These are phyloP conservation scores for Starmerella bacillaris DNA, from an alignment of 805 yeast species.

Conservation along the genomic window DNA sequence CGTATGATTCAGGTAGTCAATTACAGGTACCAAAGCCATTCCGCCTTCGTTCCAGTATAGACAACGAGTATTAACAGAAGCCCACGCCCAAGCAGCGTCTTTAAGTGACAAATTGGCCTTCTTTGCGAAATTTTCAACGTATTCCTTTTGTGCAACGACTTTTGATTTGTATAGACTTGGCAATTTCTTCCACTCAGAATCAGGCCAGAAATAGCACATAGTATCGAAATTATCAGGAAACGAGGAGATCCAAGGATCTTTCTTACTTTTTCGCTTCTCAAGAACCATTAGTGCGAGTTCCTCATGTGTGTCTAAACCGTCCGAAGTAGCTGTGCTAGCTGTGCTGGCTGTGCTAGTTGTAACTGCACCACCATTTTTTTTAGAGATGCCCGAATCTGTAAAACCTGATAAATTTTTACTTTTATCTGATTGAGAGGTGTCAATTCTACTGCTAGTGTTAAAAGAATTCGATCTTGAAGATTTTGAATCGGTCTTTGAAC, in stretches of 20 bases:
- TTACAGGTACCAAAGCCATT: slow-evolving; percentile 79
- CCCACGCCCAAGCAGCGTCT: slow-evolving; percentile 46
- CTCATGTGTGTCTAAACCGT: slow-evolving; percentile 9
- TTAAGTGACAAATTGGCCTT: not conserved
- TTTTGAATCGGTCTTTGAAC: no score
- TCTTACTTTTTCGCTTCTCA: not conserved
- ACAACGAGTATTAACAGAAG: slow-evolving; percentile 82
- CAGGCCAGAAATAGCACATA: slow-evolving; percentile 50
- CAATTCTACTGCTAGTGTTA: no score
- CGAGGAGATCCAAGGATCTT: slow-evolving; percentile 32
- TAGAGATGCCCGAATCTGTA: no score
- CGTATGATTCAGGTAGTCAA: slow-evolving; percentile 69
- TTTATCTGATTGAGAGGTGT: no score
- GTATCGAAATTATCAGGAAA: slow-evolving; percentile 45
- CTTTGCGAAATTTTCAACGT: slow-evolving; percentile 3
- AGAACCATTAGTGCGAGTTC: slow-evolving; percentile 10
- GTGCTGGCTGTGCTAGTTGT: no score
- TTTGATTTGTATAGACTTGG: slow-evolving; percentile 14
- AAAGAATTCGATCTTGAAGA: no score
- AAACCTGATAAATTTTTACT: no score
- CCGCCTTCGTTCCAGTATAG: slow-evolving; percentile 54
- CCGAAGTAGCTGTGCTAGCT: no score
- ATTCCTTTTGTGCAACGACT: slow-evolving; percentile 12
- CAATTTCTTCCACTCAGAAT: slow-evolving; percentile 7
- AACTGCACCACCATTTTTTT: no score